Conservation (phyloP, 2,329 filamentous ascomycete genomes). For the Fusarium temperatum region DNA sequence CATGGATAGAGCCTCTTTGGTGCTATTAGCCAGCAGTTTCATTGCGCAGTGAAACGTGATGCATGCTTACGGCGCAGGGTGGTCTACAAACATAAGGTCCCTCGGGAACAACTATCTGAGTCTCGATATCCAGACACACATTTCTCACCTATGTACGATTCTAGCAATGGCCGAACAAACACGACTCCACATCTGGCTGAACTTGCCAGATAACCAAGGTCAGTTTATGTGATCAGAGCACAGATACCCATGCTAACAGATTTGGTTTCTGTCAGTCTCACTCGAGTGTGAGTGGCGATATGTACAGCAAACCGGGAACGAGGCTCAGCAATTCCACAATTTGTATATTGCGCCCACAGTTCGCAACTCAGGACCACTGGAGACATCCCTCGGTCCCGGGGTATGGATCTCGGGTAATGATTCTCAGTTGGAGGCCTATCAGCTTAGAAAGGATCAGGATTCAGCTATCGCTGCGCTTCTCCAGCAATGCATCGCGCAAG, state of each 20-base stretch:
- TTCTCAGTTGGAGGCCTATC: not conserved
- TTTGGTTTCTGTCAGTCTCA: not conserved
- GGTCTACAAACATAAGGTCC: not conserved
- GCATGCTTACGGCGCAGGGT: not conserved
- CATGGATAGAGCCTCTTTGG: not conserved
- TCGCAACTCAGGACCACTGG: not conserved
- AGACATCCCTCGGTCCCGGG: not conserved
- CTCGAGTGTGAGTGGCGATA: not conserved
- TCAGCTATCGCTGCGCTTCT: not conserved
- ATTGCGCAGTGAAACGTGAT: not conserved
- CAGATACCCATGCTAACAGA: not conserved
- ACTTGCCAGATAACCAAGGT: not conserved
- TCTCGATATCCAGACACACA: not conserved
- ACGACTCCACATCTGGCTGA: not conserved
- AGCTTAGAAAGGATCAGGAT: not conserved
- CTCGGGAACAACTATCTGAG: not conserved
- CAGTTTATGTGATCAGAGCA: not conserved
- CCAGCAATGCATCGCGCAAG: not conserved
- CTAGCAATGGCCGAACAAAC: not conserved
- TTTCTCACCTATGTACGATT: not conserved
- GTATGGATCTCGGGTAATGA: not conserved
- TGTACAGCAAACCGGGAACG: not conserved
- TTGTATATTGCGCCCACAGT: not conserved
- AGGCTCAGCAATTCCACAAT: not conserved
- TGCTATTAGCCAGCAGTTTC: not conserved